phyloP scores from a whole-genome alignment of 345 rosid species.

The Corchorus olitorius region DNA sequence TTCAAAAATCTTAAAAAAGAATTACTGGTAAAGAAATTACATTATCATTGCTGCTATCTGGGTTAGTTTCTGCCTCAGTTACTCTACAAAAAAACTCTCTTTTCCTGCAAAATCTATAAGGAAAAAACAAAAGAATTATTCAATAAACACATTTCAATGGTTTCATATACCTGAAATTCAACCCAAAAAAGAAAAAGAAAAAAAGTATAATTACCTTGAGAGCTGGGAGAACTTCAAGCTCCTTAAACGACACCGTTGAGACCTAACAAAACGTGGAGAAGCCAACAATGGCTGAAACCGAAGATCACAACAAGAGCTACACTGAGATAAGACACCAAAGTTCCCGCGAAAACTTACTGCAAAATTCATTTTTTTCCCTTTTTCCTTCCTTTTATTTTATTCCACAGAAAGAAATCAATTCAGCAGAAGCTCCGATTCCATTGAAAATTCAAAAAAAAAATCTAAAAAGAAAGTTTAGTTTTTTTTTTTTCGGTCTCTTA shows the following conservation, averaged over 20 bases:
- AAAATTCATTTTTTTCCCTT: slow-evolving; percentile 45
- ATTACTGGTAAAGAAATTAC: slow-evolving; percentile 27
- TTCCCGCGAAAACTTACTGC: slow-evolving; percentile 56
- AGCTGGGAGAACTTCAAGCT: slow-evolving; percentile 29
- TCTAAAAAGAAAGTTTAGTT: too few relatives aligned
- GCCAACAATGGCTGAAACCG: slow-evolving; percentile 57
- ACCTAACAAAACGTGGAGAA: slow-evolving; percentile 38
- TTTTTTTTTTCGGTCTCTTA: slow-evolving; percentile 27
- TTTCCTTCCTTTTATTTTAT: background rate
- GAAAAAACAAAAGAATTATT: background rate
- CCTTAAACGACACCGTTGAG: slow-evolving; percentile 22
- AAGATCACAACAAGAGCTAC: slow-evolving; percentile 54
- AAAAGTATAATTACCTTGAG: slow-evolving; percentile 45
- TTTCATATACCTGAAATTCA: slow-evolving; percentile 15
- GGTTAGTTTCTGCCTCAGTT: slow-evolving; percentile 65
- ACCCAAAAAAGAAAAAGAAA: background rate
- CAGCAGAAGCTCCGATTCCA: slow-evolving; percentile 30
- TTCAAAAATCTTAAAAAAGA: background rate
- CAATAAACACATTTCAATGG: too few relatives aligned
- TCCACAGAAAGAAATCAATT: background rate
- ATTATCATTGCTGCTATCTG: slow-evolving; percentile 77
- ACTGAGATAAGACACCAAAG: slow-evolving; percentile 45
- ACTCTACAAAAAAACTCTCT: slow-evolving; percentile 58
- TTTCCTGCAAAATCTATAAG: slow-evolving; percentile 42
- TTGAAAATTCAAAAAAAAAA: background rate